These are phyloP conservation scores for Boletus rex-veris DNA, from an alignment of 768 basidiomycete genomes.

Conservation along the genomic window DNA sequence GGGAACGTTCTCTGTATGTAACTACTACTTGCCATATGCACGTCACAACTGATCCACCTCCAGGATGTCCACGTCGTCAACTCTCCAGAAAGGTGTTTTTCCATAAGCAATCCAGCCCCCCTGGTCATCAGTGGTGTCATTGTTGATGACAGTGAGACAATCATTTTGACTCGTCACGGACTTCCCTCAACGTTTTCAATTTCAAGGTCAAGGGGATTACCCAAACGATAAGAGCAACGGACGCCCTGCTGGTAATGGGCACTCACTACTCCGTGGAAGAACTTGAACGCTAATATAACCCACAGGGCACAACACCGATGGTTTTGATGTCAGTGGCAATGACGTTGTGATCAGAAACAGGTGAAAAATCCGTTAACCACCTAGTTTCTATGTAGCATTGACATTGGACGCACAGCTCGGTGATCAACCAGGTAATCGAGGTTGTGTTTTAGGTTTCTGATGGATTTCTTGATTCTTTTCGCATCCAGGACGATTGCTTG, in stretches of 20 bases:
- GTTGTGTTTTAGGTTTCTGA: not conserved
- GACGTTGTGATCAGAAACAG: conserved; percentile 32
- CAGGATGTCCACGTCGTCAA: conserved; percentile 40
- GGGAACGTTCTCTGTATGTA: conserved; percentile 36
- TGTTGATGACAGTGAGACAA: conserved; percentile 54
- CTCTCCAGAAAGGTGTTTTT: conserved; percentile 36
- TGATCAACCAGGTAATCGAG: conserved; percentile 24
- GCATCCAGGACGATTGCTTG: conserved; percentile 59
- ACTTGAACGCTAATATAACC: not conserved
- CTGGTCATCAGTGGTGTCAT: conserved; percentile 43
- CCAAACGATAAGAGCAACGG: conserved; percentile 52
- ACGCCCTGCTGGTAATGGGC: conserved; percentile 40
- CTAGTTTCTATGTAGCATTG: not conserved
- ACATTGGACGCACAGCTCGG: conserved; percentile 11
- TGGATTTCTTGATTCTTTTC: not conserved
- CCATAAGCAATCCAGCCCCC: conserved; percentile 26
- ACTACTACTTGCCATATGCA: not conserved
- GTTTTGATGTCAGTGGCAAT: conserved; percentile 43
- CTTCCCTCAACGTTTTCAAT: not conserved
- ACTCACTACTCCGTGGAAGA: not conserved
- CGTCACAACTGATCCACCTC: not conserved
- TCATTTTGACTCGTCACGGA: not conserved
- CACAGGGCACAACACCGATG: conserved; percentile 48
- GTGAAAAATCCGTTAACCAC: conserved; percentile 5
- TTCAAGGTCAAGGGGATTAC: conserved; percentile 46